Conservation (phyloP, 345 rosid genomes). For the Kernera saxatilis region DNA sequence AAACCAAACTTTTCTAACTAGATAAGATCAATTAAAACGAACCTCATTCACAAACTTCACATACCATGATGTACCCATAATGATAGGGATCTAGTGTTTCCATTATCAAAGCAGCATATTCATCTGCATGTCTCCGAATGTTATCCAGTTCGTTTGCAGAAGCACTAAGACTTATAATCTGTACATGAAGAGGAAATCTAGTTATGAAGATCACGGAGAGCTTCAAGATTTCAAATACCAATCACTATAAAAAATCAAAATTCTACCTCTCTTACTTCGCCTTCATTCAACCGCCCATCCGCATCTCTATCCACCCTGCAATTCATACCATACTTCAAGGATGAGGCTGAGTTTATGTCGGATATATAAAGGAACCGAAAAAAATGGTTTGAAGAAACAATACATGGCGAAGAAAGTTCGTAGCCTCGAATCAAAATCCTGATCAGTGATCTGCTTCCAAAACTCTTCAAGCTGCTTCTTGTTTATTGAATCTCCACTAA, state of each 20-base stretch:
- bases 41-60: constrained; percentile 23
- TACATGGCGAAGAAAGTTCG: constrained; percentile 73
- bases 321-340: background rate
- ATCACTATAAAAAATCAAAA: background rate
- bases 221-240: background rate
- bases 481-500: constrained; percentile 42
- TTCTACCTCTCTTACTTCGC: constrained; percentile 57
- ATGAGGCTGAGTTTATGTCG: background rate
- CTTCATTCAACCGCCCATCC: constrained; percentile 68
- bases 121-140: constrained; percentile 61
- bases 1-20: background rate
- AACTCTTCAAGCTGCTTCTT: constrained; percentile 43
- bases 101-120: constrained; percentile 79
- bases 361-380: background rate
- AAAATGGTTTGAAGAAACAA: background rate
- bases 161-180: constrained; percentile 74
- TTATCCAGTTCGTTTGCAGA: constrained; percentile 62
- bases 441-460: constrained; percentile 68
- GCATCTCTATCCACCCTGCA: constrained; percentile 79
- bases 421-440: constrained; percentile 73
- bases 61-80: constrained; percentile 72
- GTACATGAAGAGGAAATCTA: background rate
- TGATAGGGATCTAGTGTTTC: constrained; percentile 69
- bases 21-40: background rate
- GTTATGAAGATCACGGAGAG: background rate